These are phyloP conservation scores for Chaetomium olivaceum DNA, from an alignment of 2,329 filamentous ascomycete species.

Conservation along the genomic window DNA sequence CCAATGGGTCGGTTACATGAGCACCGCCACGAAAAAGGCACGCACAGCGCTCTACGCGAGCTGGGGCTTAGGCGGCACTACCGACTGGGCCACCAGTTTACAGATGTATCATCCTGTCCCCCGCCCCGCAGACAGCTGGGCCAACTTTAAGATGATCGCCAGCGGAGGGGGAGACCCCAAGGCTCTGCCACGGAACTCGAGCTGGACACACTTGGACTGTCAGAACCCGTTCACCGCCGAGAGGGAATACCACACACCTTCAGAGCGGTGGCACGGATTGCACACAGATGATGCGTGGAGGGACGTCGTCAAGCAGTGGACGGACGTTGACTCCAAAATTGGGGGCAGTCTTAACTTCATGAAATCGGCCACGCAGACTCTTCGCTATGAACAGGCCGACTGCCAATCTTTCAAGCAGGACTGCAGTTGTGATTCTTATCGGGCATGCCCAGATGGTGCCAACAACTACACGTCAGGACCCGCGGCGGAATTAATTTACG, in stretches of 20 bases:
- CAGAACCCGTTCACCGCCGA: constrained; percentile 14
- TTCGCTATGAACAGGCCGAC: constrained; percentile 25
- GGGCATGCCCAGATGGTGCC: too few relatives aligned
- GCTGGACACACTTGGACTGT: constrained; percentile 35
- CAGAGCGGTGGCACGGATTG: constrained; percentile 34
- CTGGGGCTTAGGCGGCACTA: constrained; percentile 29
- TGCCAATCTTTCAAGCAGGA: too few relatives aligned
- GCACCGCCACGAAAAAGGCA: constrained; percentile 15
- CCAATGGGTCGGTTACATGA: constrained; percentile 31
- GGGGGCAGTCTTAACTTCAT: constrained; percentile 21
- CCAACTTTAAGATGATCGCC: constrained; percentile 25
- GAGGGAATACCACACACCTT: constrained; percentile 7
- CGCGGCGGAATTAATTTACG: neutral
- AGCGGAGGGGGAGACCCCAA: constrained; percentile 27
- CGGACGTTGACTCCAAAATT: constrained; percentile 27
- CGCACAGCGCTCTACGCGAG: constrained; percentile 23
- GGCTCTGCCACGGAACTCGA: constrained; percentile 25
- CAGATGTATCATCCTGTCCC: constrained; percentile 30
- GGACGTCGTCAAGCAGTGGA: constrained; percentile 27
- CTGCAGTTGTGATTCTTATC: too few relatives aligned
- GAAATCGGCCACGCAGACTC: too few relatives aligned
- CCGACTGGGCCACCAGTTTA: constrained; percentile 36
- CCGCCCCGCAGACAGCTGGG: constrained; percentile 9
- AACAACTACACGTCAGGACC: too few relatives aligned
- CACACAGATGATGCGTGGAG: constrained; percentile 34